Evolutionary conservation across 768 basidiomycete genomes (phyloP).

Genomic region (Pleurotus citrinopileatus): DNA sequence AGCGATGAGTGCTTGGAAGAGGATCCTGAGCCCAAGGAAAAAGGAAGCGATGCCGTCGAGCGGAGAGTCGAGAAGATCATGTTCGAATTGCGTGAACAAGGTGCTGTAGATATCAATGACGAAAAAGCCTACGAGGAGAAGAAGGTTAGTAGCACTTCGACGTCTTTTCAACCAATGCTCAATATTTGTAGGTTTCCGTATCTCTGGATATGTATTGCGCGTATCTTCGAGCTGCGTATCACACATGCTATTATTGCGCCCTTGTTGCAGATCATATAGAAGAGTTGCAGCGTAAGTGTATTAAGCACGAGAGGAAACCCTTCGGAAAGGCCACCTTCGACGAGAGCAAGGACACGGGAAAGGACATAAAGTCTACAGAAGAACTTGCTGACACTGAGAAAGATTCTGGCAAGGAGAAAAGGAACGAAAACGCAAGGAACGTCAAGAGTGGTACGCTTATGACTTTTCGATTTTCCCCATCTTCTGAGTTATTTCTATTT

Average conservation of each 20-base stretch:
- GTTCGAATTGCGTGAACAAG: conserved; percentile 66
- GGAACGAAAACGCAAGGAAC: conserved; percentile 26
- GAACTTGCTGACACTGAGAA: conserved; percentile 33
- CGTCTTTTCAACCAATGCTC: conserved; percentile 19
- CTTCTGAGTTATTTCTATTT: conserved; percentile 13
- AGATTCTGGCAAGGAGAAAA: conserved; percentile 33
- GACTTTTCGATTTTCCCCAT: conserved; percentile 7
- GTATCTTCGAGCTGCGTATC: conserved; percentile 88
- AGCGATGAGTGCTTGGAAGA: conserved; percentile 43
- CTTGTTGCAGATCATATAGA: conserved; percentile 91
- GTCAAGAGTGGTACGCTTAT: conserved; percentile 54
- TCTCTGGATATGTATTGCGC: conserved; percentile 91
- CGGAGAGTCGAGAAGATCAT: conserved; percentile 76
- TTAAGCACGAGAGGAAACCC: conserved; percentile 85
- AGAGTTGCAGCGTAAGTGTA: conserved; percentile 92
- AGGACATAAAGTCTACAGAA: conserved; percentile 47
- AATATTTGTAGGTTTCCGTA: conserved; percentile 56
- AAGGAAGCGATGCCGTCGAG: conserved; percentile 79
- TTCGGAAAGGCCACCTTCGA: conserved; percentile 59
- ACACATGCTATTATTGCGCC: conserved; percentile 98
- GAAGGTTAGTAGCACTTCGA: conserved; percentile 50
- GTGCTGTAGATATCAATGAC: conserved; percentile 53
- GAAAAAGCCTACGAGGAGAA: conserved; percentile 65
- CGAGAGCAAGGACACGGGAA: conserved; percentile 56
- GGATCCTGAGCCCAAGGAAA: conserved; percentile 56